These are phyloP conservation scores for Calonectria henricotiae DNA, from an alignment of 2,329 filamentous ascomycete species.

Conservation along the genomic window DNA sequence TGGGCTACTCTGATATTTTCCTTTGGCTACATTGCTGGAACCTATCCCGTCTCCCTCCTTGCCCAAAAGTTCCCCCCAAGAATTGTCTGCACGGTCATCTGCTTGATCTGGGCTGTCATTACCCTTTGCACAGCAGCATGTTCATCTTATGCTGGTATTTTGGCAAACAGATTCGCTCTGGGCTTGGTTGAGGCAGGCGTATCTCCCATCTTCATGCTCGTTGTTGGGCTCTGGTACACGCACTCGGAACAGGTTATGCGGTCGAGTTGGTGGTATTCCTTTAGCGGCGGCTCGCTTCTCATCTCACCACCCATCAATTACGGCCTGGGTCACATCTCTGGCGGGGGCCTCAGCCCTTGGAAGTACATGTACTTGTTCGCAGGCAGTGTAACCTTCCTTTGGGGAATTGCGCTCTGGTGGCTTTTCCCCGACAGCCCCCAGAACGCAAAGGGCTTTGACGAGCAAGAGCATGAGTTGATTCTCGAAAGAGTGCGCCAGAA, in stretches of 20 bases:
- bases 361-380: slow-evolving; percentile 70
- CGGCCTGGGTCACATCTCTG: slow-evolving; percentile 67
- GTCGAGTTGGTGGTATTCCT: slow-evolving; percentile 59
- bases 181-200: slow-evolving; percentile 57
- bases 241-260: slow-evolving; percentile 58
- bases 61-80: slow-evolving; percentile 53
- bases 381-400: slow-evolving; percentile 65
- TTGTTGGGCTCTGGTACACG: slow-evolving; percentile 61
- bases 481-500: slow-evolving; percentile 75
- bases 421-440: slow-evolving; percentile 66
- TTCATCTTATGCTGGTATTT: slow-evolving; percentile 54
- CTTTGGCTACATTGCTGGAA: slow-evolving; percentile 55
- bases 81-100: slow-evolving; percentile 53
- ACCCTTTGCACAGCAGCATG: slow-evolving; percentile 56
- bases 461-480: slow-evolving; percentile 61
- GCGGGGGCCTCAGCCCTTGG: slow-evolving; percentile 61
- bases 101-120: slow-evolving; percentile 55
- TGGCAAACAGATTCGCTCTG: slow-evolving; percentile 58
- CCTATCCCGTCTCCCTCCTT: slow-evolving; percentile 54
- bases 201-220: slow-evolving; percentile 58
- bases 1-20: slow-evolving; percentile 57
- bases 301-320: slow-evolving; percentile 60
- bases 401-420: slow-evolving; percentile 62
- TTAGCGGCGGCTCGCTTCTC: slow-evolving; percentile 58
- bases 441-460: slow-evolving; percentile 50